Evolutionary conservation across 2,329 filamentous ascomycete genomes (phyloP).

Genomic region (Emmonsiellopsis sp.): DNA sequence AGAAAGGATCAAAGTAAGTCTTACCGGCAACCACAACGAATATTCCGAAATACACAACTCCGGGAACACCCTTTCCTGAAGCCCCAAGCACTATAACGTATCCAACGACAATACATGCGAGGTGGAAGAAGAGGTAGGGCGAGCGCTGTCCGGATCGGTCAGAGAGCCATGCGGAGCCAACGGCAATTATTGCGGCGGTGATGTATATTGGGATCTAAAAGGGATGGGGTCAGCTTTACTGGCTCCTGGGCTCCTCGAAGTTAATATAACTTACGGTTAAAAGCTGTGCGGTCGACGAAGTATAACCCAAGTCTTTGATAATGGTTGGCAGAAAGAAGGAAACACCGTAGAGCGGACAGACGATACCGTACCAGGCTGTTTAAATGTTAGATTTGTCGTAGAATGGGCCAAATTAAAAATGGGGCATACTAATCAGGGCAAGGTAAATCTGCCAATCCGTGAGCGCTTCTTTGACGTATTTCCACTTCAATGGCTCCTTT

Average conservation of each 20-base stretch:
- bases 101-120: slow-evolving; percentile 47
- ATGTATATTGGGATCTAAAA: slow-evolving; percentile 31
- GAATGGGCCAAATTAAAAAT: neutral
- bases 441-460: slow-evolving; percentile 35
- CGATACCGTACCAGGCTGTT: slow-evolving; percentile 35
- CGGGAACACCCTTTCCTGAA: slow-evolving; percentile 26
- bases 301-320: slow-evolving; percentile 34
- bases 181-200: slow-evolving; percentile 28
- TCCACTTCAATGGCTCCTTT: slow-evolving; percentile 26
- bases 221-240: neutral
- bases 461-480: slow-evolving; percentile 32
- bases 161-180: slow-evolving; percentile 46
- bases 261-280: slow-evolving; percentile 22
- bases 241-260: neutral
- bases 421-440: slow-evolving; percentile 27
- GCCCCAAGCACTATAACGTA: slow-evolving; percentile 44
- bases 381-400: neutral
- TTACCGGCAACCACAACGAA: slow-evolving; percentile 39
- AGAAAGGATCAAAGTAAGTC: slow-evolving; percentile 2
- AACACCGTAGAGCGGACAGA: slow-evolving; percentile 34
- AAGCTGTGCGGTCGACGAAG: slow-evolving; percentile 30
- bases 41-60: slow-evolving; percentile 40
- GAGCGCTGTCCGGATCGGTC: slow-evolving; percentile 45
- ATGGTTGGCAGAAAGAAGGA: slow-evolving; percentile 34
- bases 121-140: slow-evolving; percentile 49